Conservation (phyloP, 2,329 filamentous ascomycete species). For the Diplodia corticola region DNA sequence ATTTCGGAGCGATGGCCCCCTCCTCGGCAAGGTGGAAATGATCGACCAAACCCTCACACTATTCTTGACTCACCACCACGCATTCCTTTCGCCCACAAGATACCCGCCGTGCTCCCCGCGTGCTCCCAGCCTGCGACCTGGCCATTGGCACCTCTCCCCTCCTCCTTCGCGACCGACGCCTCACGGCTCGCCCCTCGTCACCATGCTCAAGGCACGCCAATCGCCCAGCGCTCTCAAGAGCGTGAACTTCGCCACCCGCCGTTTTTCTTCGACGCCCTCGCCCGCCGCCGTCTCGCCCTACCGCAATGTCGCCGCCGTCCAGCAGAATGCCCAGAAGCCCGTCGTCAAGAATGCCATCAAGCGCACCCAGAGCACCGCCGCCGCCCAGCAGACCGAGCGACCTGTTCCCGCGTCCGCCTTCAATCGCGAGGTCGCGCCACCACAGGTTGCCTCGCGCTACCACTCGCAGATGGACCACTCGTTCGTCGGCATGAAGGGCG, state of each 20-base stretch:
- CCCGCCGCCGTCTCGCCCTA: slow-evolving; percentile 47
- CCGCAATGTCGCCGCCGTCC: slow-evolving; percentile 37
- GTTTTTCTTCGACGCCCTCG: slow-evolving; percentile 44
- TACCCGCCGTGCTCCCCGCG: slow-evolving; percentile 3
- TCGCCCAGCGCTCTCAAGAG: slow-evolving; percentile 41
- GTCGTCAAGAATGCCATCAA: slow-evolving; percentile 42
- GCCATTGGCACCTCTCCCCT: slow-evolving; percentile 16
- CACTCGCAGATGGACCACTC: slow-evolving; percentile 55
- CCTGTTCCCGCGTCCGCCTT: slow-evolving; percentile 50
- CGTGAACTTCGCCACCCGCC: slow-evolving; percentile 43
- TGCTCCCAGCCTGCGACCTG: neutral
- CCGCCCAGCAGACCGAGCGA: slow-evolving; percentile 41
- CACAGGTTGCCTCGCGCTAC: slow-evolving; percentile 45
- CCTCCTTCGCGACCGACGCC: slow-evolving; percentile 10
- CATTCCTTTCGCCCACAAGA: slow-evolving; percentile 17
- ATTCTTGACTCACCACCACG: slow-evolving; percentile 20
- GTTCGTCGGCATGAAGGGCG: slow-evolving; percentile 92
- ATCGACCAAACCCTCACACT: neutral
- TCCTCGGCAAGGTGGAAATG: slow-evolving; percentile 16
- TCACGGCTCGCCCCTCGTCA: slow-evolving; percentile 23
- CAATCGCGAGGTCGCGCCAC: slow-evolving; percentile 51
- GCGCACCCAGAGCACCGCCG: slow-evolving; percentile 46
- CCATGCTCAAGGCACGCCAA: slow-evolving; percentile 38
- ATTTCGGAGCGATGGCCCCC: neutral
- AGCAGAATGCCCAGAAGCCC: slow-evolving; percentile 26